Evolutionary conservation across 1,139 yeast species (phyloP).

Genomic region (Debaryomyces singareniensis): DNA sequence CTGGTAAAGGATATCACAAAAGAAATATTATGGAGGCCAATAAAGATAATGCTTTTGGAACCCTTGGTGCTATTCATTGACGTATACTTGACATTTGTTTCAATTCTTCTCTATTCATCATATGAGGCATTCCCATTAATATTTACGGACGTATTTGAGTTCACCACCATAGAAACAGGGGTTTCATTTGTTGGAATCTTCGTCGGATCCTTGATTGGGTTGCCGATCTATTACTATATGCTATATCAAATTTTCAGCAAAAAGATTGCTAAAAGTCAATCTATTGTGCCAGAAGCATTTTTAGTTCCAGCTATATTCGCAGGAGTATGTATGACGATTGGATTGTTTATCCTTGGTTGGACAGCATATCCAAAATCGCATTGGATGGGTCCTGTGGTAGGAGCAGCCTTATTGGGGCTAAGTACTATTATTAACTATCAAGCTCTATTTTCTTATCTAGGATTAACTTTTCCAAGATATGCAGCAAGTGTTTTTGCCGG

Average conservation of each 20-base stretch:
- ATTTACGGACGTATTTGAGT: constrained; percentile 35
- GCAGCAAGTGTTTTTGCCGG: constrained; percentile 57
- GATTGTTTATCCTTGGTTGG: constrained; percentile 48
- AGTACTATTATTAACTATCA: constrained; percentile 39
- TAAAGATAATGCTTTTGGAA: constrained; percentile 36
- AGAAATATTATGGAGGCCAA: constrained; percentile 41
- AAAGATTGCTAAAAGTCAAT: constrained; percentile 13
- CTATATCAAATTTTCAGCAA: constrained; percentile 18
- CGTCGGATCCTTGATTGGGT: constrained; percentile 29
- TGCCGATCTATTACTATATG: constrained; percentile 15
- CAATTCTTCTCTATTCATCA: constrained; percentile 50
- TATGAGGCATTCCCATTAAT: constrained; percentile 61
- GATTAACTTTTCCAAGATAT: constrained; percentile 27
- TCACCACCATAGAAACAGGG: constrained; percentile 47
- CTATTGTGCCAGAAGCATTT: constrained; percentile 33
- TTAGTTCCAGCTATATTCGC: constrained; percentile 41
- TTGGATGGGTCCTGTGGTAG: constrained; percentile 41
- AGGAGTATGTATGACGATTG: constrained; percentile 33
- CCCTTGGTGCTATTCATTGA: constrained; percentile 42
- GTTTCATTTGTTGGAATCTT: constrained; percentile 37
- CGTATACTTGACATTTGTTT: constrained; percentile 46
- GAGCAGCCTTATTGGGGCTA: constrained; percentile 31
- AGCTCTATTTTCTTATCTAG: constrained; percentile 28
- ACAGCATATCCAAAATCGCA: constrained; percentile 31
- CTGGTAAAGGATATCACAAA: constrained; percentile 14